Conservation (phyloP, 2,329 filamentous ascomycete genomes). For the Cladorrhinum sp. region DNA sequence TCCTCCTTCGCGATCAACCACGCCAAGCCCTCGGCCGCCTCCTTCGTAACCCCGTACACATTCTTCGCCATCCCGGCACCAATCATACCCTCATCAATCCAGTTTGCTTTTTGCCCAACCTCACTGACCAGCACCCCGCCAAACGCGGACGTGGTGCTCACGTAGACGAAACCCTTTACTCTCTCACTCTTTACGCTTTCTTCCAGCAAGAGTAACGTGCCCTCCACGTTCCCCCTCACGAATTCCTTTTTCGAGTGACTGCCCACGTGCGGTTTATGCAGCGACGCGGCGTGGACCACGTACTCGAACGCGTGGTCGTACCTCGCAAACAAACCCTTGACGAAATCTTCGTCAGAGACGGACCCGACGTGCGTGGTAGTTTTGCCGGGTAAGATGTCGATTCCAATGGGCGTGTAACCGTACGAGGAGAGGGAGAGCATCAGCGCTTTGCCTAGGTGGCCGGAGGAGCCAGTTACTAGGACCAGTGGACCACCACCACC, state of each 20-base stretch:
- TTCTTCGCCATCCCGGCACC: constrained; percentile 40
- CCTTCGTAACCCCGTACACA: constrained; percentile 49
- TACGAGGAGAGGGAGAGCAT: constrained; percentile 41
- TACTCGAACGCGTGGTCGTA: constrained; percentile 37
- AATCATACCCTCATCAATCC: constrained; percentile 43
- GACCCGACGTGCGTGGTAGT: constrained; percentile 39
- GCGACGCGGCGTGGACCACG: constrained; percentile 44
- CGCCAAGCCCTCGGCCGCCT: constrained; percentile 48
- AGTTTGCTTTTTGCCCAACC: constrained; percentile 38
- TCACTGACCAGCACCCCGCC: constrained; percentile 39
- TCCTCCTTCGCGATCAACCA: constrained; percentile 39
- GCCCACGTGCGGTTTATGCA: constrained; percentile 48
- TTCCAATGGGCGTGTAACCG: constrained; percentile 41
- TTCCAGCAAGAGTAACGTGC: constrained; percentile 43
- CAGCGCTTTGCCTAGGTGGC: constrained; percentile 45
- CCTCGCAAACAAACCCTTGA: constrained; percentile 32
- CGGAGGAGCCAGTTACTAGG: constrained; percentile 46
- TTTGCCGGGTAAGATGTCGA: constrained; percentile 41
- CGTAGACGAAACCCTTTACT: constrained; percentile 42
- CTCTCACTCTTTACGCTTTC: constrained; percentile 20
- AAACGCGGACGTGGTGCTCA: constrained; percentile 47
- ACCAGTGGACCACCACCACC: too few relatives aligned
- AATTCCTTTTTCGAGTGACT: constrained; percentile 45
- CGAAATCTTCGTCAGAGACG: constrained; percentile 36
- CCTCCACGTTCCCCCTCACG: constrained; percentile 44